Conservation (phyloP, 1,284 basidiomycete genomes). For the Limonomyces culmigenus region DNA sequence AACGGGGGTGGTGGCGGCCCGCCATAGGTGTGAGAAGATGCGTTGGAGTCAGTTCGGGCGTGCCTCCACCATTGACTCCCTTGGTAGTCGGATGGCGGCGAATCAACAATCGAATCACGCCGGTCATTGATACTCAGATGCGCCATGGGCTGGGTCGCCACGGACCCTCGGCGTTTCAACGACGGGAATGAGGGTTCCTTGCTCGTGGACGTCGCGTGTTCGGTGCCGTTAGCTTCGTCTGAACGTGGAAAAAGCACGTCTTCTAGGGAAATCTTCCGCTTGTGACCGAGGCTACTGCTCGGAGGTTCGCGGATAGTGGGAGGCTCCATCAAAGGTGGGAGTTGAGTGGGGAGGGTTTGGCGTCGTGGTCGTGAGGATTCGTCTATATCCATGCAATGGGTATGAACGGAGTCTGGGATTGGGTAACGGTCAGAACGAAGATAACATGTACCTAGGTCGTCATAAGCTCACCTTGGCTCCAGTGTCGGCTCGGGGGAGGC, state of each 20-base stretch:
- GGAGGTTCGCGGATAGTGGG: no score
- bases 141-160: conserved; percentile 56
- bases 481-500: no score
- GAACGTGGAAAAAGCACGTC: not conserved
- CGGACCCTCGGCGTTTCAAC: conserved; percentile 65
- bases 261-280: conserved; percentile 53
- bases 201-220: no score
- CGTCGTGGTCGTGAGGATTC: no score
- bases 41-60: conserved; percentile 55
- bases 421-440: no score
- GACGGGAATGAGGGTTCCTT: conserved; percentile 26
- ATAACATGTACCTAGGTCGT: no score
- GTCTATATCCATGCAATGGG: no score
- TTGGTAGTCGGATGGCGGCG: not conserved
- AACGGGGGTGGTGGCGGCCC: conserved; percentile 29
- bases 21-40: conserved; percentile 45
- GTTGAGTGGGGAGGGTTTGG: no score
- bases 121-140: conserved; percentile 60
- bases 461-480: no score
- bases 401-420: no score
- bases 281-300: conserved; percentile 25
- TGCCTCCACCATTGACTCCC: conserved; percentile 33
- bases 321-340: no score
- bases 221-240: no score
- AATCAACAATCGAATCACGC: conserved; percentile 47